phyloP scores from a whole-genome alignment of 225 moss, liverwort and hornwort genomes.

The Polytrichum commune region DNA sequence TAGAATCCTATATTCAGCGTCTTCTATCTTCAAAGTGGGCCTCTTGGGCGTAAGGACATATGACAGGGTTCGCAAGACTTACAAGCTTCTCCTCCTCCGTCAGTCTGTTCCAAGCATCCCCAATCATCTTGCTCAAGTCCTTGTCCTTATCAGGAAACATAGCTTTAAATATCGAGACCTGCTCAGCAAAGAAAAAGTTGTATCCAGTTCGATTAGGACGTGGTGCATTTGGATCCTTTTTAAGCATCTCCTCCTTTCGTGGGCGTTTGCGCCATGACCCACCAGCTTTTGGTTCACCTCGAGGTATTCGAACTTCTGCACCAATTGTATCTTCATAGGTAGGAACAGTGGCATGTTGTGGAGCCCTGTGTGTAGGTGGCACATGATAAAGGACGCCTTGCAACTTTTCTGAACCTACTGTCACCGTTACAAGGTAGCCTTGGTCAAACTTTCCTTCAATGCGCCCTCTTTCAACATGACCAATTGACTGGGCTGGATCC shows the following conservation, averaged over 20 bases:
- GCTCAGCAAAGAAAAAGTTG: slow-evolving; percentile 97
- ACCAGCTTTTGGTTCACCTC: slow-evolving; percentile 36
- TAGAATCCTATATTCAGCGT: no score
- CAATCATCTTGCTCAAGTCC: slow-evolving; percentile 94
- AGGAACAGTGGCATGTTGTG: slow-evolving; percentile 70
- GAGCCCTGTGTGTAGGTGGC: slow-evolving; percentile 52
- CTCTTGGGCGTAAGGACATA: no score
- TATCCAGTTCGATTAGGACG: slow-evolving; percentile 91
- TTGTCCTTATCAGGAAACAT: slow-evolving; percentile 87
- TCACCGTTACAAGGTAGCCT: slow-evolving; percentile 84
- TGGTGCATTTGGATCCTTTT: slow-evolving; percentile 98
- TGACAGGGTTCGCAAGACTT: slow-evolving; percentile 19
- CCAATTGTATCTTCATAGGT: slow-evolving; percentile 54
- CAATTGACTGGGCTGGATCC: slow-evolving; percentile 69
- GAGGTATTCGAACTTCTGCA: slow-evolving; percentile 40
- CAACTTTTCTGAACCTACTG: slow-evolving; percentile 78
- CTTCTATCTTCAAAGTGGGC: no score
- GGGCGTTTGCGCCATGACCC: slow-evolving; percentile 71
- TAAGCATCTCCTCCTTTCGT: slow-evolving; percentile 90
- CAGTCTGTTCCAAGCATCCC: slow-evolving; percentile 89
- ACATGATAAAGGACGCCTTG: slow-evolving; percentile 88
- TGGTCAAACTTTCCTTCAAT: slow-evolving; percentile 91
- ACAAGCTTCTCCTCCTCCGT: slow-evolving; percentile 81
- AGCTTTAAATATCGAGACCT: slow-evolving; percentile 66
- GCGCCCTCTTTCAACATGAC: slow-evolving; percentile 48